Base-by-base conservation (phyloP, 1,284 basidiomycete genomes). In the Naganishia cerealis region DNA sequence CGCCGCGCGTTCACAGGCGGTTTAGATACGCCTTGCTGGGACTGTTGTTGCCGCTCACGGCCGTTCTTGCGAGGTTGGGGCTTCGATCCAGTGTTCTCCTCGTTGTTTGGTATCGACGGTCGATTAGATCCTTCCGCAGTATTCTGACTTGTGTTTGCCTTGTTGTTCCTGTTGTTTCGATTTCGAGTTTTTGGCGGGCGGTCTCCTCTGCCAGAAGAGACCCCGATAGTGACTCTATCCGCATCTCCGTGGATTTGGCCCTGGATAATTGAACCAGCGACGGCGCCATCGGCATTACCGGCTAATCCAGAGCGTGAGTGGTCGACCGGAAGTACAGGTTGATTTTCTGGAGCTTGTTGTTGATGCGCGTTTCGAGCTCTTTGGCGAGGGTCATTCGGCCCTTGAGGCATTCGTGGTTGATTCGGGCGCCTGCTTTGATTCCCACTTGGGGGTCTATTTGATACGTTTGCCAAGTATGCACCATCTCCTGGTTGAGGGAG, bases 401-500 rank as follows among this genome's bases (percentile, higher is more conserved):
- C 33, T 18, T 56, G 54, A 2, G 33, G 33, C 9, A 56, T 56
- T 39, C 54, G n/a, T 12, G 33, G 54, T 39, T 39, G 33, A 56
- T 39, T 56, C 33, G 38, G 42, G 18, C 40, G 26, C 40, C 26
- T 36, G 33, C 57, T n/a, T 59, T 36, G 42, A 50, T 33, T 21
- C 16, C 54, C 33, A 56, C 16, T 39, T 26, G 26, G 8, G 10
- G 57, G 56, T 36, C 43, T 55, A 26, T 71, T 43, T 6, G 29
- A 9, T 54, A 62, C 63, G 24, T 42, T 12, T 46, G 69, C 67
- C 15, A 75, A 70, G 57, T 72, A 76, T 15, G 74, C 73, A 5
- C 75, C 75, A 56, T 76, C 74, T 8, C 75, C 75, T 10, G 74
- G 75, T 55, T 70, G 73, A 65, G 73, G 72, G 15, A 18, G 6